These are phyloP conservation scores for Raffaelea ambrosiae DNA, from an alignment of 2,329 filamentous ascomycete species.

Conservation along the genomic window DNA sequence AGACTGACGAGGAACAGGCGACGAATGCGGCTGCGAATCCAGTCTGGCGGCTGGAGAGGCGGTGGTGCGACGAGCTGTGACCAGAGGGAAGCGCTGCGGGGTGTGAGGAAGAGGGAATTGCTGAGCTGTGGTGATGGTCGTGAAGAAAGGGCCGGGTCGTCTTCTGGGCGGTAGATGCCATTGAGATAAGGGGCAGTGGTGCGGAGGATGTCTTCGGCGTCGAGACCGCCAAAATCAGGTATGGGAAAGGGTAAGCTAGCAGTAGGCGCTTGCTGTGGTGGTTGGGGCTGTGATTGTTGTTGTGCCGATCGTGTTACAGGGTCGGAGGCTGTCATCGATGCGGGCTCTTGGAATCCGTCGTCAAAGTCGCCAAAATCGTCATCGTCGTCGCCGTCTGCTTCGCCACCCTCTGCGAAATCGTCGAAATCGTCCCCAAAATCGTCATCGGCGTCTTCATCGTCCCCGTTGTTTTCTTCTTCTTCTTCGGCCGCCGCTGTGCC, in stretches of 20 bases:
- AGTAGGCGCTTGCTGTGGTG: slow-evolving; percentile 10
- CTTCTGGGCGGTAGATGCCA: slow-evolving; percentile 53
- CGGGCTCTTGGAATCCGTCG: slow-evolving; percentile 56
- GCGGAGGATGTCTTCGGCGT: slow-evolving; percentile 50
- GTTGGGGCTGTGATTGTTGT: slow-evolving; percentile 19
- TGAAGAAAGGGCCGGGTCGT: slow-evolving; percentile 27
- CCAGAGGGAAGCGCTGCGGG: slow-evolving; percentile 86
- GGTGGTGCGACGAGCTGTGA: slow-evolving; percentile 92
- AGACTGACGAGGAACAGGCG: slow-evolving; percentile 92
- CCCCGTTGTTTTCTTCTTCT: slow-evolving; percentile 7
- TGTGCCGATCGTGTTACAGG: slow-evolving; percentile 3
- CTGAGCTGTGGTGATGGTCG: slow-evolving; percentile 30
- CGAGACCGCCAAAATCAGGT: slow-evolving; percentile 57
- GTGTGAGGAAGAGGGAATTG: slow-evolving; percentile 68
- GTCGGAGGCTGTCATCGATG: background rate
- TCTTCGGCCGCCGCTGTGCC: slow-evolving; percentile 10
- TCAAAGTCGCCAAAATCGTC: slow-evolving; percentile 63
- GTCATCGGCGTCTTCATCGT: slow-evolving; percentile 18
- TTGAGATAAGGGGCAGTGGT: slow-evolving; percentile 59
- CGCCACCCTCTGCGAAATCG: slow-evolving; percentile 22
- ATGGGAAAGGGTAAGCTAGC: slow-evolving; percentile 33
- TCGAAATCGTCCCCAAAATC: slow-evolving; percentile 22
- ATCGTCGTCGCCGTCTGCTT: slow-evolving; percentile 25
- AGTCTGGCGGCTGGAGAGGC: slow-evolving; percentile 90
- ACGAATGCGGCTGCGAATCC: slow-evolving; percentile 92